Percentiles rank a stretch among this genome's conserved stretches.
These are phyloP conservation scores for Ascochyta rabiei DNA, from an alignment of 2,329 filamentous ascomycete species.

Conservation along the genomic window DNA sequence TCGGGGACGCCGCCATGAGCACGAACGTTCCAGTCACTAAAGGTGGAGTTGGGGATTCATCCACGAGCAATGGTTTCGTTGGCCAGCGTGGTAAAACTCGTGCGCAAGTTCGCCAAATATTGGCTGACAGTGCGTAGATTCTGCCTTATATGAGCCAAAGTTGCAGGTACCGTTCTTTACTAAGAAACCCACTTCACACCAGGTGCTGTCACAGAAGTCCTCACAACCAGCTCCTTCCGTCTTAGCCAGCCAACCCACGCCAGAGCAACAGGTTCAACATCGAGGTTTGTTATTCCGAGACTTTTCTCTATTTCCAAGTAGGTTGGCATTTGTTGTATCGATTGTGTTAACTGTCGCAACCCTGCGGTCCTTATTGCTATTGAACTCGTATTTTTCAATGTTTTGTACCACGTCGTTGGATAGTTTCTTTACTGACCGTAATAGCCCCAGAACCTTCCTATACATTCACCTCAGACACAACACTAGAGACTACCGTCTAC, in stretches of 20 bases:
- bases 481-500: not conserved
- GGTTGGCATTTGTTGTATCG: not conserved
- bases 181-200: not conserved
- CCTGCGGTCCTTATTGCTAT: not conserved
- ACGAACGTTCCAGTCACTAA: constrained; percentile 1
- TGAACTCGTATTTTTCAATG: not conserved
- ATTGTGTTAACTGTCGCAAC: not conserved
- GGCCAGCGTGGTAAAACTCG: constrained; percentile 4
- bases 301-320: constrained; percentile 4
- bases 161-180: not conserved
- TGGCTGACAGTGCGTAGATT: not conserved
- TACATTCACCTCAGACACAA: not conserved
- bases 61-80: constrained; percentile 1
- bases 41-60: constrained; percentile 1
- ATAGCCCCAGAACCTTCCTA: not conserved
- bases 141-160: not conserved
- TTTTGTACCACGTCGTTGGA: not conserved
- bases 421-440: not conserved
- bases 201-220: not conserved
- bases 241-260: not conserved
- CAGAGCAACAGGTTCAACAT: not conserved
- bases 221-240: not conserved
- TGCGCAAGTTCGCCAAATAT: too few species aligned
- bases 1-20: constrained; percentile 21
- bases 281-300: constrained; percentile 13